Conservation (phyloP, 23 red algal species). For the Gracilariopsis chorda region DNA sequence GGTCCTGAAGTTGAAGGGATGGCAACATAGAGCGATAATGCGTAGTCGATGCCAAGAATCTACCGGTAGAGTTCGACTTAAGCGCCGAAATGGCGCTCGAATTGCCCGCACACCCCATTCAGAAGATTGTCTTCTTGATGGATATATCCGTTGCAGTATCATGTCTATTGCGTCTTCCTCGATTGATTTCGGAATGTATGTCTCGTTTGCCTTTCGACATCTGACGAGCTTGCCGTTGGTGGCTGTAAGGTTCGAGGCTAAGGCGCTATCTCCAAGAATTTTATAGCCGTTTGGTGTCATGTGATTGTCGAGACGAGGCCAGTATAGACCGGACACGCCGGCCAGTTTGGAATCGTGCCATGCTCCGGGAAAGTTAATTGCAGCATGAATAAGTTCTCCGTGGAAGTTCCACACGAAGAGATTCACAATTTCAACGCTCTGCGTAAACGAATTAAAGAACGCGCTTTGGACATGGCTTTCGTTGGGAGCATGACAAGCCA, state of each 20-base stretch:
- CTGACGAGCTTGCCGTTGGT: neutral
- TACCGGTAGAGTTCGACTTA: neutral
- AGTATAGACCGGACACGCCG: neutral
- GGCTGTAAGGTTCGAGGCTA: neutral
- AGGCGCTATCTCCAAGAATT: neutral
- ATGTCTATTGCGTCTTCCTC: neutral
- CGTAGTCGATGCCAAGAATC: neutral
- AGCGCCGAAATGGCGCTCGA: neutral
- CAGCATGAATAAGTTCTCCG: constrained; percentile 7
- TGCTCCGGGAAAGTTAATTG: neutral
- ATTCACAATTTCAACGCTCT: constrained; percentile 15
- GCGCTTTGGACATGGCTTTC: neutral
- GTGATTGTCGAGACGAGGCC: neutral
- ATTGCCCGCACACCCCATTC: constrained; percentile 20
- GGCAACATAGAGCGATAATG: too few species aligned
- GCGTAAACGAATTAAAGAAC: neutral
- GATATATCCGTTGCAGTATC: neutral
- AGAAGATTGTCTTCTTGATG: neutral
- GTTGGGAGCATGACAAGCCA: neutral
- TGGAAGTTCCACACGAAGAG: constrained; percentile 16
- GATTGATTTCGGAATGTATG: neutral
- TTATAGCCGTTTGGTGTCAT: neutral
- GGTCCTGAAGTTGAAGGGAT: too few species aligned
- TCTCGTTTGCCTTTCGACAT: neutral
- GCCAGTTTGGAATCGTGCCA: neutral